Percentiles rank a stretch among this genome's conserved stretches.
phyloP scores from a whole-genome alignment of 176 grass and related monocot genomes.

The Carex littledalei region DNA sequence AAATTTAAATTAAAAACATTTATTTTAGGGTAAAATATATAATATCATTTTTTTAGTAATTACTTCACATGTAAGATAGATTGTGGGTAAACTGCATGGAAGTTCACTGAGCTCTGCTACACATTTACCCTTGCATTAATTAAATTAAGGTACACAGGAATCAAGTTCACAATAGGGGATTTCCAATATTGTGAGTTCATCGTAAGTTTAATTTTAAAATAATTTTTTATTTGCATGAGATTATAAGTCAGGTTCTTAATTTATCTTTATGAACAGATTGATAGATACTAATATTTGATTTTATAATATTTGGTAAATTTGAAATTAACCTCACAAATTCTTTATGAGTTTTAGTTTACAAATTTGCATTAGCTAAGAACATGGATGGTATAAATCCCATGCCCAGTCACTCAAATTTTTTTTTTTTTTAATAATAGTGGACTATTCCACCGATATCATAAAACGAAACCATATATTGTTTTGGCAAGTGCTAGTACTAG shows the following conservation, averaged over 20 bases:
- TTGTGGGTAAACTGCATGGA: neutral
- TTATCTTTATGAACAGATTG: too few species aligned
- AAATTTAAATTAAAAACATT: neutral
- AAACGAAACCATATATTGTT: too few species aligned
- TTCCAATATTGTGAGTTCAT: neutral
- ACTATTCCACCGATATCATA: too few species aligned
- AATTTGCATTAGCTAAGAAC: neutral
- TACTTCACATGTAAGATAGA: neutral
- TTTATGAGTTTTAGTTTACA: neutral
- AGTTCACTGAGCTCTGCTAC: neutral
- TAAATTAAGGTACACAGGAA: neutral
- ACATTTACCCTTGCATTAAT: neutral
- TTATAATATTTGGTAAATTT: too few species aligned
- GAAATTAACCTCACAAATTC: neutral
- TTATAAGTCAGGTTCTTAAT: too few species aligned
- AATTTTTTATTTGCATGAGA: too few species aligned
- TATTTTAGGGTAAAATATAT: neutral
- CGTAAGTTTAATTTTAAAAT: neutral
- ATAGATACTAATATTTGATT: too few species aligned
- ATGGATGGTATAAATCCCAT: neutral
- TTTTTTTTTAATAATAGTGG: too few species aligned
- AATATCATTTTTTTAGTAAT: neutral
- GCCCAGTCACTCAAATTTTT: neutral
- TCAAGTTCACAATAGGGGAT: neutral
- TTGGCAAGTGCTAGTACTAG: too few species aligned